Conservation (phyloP, 441 rosid genomes). For the Corymbia calophylla region DNA sequence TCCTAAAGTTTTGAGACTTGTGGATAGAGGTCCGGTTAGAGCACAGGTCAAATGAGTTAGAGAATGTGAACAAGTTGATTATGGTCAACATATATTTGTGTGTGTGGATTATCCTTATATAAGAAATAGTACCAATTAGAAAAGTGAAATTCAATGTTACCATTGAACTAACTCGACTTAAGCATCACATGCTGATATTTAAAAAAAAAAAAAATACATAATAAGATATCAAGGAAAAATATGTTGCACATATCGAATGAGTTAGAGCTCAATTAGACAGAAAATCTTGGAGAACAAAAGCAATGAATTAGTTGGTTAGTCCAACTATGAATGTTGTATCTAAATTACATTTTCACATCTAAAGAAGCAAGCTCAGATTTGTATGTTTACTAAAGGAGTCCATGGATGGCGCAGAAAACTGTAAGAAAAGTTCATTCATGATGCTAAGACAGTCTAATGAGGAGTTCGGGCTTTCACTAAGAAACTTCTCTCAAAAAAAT, state of each 20-base stretch:
- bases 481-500: neutral
- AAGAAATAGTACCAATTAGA: too few species aligned
- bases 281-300: neutral
- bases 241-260: neutral
- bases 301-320: neutral
- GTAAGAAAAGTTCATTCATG: neutral
- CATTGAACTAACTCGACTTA: neutral
- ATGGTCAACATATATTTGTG: too few species aligned
- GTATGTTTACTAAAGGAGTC: neutral
- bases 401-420: neutral
- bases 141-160: too few species aligned
- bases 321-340: neutral
- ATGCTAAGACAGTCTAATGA: neutral
- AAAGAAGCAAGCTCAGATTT: neutral
- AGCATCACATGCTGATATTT: neutral
- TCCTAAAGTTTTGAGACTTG: too few species aligned
- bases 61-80: too few species aligned
- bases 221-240: neutral
- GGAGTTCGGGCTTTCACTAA: neutral
- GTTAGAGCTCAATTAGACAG: neutral
- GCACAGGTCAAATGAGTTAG: too few species aligned
- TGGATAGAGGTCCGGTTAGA: too few species aligned
- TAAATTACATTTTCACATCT: neutral
- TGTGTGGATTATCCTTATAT: too few species aligned
- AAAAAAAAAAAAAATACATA: neutral